Percentiles rank a stretch among this genome's conserved stretches.
phyloP scores from a whole-genome alignment of 1,284 basidiomycete genomes.

The Tilletia caries region DNA sequence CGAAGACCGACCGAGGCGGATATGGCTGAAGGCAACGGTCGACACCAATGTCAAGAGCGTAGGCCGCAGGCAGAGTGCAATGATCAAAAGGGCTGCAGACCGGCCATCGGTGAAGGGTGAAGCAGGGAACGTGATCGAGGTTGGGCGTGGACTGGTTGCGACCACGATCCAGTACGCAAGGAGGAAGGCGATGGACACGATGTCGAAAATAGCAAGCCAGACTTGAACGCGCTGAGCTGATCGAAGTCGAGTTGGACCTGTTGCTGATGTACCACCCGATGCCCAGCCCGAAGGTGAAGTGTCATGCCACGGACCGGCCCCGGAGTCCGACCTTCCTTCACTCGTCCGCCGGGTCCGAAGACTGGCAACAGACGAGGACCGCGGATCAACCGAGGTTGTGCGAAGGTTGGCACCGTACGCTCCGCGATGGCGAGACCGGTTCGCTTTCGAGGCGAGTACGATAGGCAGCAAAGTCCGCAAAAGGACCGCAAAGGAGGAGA shows the following conservation, averaged over 20 bases:
- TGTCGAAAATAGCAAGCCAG: slow-evolving; percentile 11
- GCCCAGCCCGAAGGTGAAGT: not conserved
- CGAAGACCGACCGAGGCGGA: not conserved
- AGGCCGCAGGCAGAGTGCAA: not conserved
- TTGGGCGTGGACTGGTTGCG: not conserved
- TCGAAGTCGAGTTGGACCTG: not conserved
- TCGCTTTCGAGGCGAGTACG: not conserved
- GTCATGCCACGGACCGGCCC: too few relatives aligned
- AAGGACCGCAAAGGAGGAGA: not conserved
- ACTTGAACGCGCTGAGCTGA: slow-evolving; percentile 2
- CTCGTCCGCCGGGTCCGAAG: not conserved
- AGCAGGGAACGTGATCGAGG: not conserved
- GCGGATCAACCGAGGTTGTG: not conserved
- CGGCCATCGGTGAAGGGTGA: not conserved
- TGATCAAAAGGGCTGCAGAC: not conserved
- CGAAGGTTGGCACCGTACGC: not conserved
- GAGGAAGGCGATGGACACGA: not conserved
- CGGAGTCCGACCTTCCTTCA: not conserved
- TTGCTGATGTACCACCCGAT: not conserved
- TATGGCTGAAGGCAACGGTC: not conserved
- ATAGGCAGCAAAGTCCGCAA: not conserved
- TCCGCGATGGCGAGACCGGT: not conserved
- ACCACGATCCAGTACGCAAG: not conserved
- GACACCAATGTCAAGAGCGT: not conserved
- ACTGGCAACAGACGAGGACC: not conserved